Base-by-base conservation (phyloP, 2,329 filamentous ascomycete species). In the Lithohypha guttulata region DNA sequence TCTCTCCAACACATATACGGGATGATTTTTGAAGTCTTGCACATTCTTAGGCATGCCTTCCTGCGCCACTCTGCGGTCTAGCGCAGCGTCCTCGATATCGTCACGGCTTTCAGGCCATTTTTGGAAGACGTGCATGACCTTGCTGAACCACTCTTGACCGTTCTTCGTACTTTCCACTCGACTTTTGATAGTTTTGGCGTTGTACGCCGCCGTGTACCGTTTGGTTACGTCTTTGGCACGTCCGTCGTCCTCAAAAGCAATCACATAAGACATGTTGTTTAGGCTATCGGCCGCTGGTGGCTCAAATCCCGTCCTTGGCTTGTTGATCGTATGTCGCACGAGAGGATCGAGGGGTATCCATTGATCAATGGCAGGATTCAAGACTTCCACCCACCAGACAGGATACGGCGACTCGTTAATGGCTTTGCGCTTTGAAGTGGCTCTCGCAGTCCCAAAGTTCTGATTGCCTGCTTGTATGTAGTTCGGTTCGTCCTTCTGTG, bases 381-480 rank as follows among this genome's bases (percentile, higher is more conserved):
- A 83, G 3, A 84, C 79, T 61, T 98, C 91, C 1, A 95, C 80
- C 91, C 91, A 98, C 56, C 86, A 96, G 2, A 96, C 71, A 0
- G 91, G 91, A 52, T 80, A 84, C 0, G 74, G 60, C 0, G 85
- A 87, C 53, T 89, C 84, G 26, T 42, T 29, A 34, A 51, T 43
- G 30, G 37, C 45, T 26, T 45, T 42, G 13, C 23, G 13, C 22
- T 35, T 38, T 14, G 32, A 11, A 8, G 29, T 30, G 3, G 38
- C 32, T 30, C 42, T 41, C 2, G 6, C 13, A 2, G 35, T 39
- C 28, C 34, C 35, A 31, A 43, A 51, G 31, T 44, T 35, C 30
- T 51, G 48, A 21, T 35, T 27, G 19, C 45, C 45, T 27, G 42
- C 54, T 43, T 46, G 55, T 42, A 59, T 66, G 48, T 51, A 63